A percentile compares a stretch with the other conserved stretches of the same genome.
Conservation (phyloP, 176 grass and related monocot species). For the Cenchrus fungigraminus region DNA sequence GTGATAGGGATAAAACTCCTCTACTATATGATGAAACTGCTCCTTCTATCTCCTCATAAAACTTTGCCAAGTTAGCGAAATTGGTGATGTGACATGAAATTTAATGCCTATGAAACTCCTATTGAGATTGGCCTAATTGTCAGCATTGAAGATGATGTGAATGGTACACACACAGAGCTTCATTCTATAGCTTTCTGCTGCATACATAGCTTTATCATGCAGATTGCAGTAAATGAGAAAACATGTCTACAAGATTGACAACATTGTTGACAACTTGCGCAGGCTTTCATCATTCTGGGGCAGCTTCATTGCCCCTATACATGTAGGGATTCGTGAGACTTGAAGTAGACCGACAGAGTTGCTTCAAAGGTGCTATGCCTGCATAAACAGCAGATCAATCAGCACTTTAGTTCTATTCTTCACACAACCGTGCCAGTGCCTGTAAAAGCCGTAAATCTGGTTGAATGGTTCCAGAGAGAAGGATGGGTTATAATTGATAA, state of each 20-base stretch:
- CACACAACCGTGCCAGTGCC: not conserved
- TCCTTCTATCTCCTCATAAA: too few relatives aligned
- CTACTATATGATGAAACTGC: too few relatives aligned
- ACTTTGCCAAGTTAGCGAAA: too few relatives aligned
- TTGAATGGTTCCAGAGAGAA: constrained; percentile 5
- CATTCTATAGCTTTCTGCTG: too few relatives aligned
- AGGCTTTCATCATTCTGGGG: constrained; percentile 13
- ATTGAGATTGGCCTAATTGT: too few relatives aligned
- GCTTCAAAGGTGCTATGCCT: not conserved
- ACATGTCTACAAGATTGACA: not conserved
- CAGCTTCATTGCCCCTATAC: not conserved
- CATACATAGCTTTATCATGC: too few relatives aligned
- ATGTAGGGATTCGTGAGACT: not conserved
- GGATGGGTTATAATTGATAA: not conserved
- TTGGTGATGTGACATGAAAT: too few relatives aligned
- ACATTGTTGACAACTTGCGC: not conserved
- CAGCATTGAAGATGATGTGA: too few relatives aligned
- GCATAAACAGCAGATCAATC: not conserved
- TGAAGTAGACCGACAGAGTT: not conserved
- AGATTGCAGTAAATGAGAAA: not conserved
- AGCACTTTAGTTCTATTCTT: not conserved
- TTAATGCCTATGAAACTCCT: too few relatives aligned
- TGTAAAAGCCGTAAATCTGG: not conserved
- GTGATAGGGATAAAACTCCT: too few relatives aligned
- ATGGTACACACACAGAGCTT: too few relatives aligned